A percentile compares a stretch with the other conserved stretches of the same genome.
phyloP scores from a whole-genome alignment of 78 protist genomes.

The Creolimax fragrantissima region DNA sequence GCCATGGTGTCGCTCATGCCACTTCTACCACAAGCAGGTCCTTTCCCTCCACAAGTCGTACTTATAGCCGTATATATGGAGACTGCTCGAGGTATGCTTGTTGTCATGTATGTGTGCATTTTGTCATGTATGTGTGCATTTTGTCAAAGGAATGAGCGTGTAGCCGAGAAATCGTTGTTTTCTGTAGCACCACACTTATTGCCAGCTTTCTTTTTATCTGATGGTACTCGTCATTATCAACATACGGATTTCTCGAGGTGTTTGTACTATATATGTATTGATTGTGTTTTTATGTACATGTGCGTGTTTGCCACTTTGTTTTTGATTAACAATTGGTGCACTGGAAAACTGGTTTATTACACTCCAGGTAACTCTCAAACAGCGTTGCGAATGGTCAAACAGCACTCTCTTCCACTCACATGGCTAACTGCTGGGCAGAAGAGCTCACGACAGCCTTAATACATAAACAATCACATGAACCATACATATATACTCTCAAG shows the following conservation, averaged over 20 bases:
- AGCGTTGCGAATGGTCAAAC: background rate
- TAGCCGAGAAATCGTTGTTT: no score
- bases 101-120: no score
- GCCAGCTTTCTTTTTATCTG: no score
- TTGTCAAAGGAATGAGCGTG: no score
- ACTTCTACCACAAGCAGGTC: background rate
- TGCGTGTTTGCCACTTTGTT: background rate
- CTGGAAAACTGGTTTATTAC: background rate
- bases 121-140: no score
- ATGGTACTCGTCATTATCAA: background rate
- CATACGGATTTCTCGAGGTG: background rate
- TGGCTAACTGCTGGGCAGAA: background rate
- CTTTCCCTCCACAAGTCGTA: background rate
- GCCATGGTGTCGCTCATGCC: background rate
- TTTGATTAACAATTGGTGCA: background rate
- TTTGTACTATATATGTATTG: background rate
- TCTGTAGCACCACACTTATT: no score
- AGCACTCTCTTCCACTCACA: background rate
- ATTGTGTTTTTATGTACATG: background rate
- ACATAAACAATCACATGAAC: no score
- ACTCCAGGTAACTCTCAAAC: background rate
- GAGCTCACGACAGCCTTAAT: no score
- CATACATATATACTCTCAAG: no score
- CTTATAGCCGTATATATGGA: background rate
- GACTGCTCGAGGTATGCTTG: background rate